Evolutionary conservation across 768 basidiomycete genomes (phyloP), one percentile per base, ranked within the genome.

Genomic region (Lanmaoa pseudosensibilis): DNA sequence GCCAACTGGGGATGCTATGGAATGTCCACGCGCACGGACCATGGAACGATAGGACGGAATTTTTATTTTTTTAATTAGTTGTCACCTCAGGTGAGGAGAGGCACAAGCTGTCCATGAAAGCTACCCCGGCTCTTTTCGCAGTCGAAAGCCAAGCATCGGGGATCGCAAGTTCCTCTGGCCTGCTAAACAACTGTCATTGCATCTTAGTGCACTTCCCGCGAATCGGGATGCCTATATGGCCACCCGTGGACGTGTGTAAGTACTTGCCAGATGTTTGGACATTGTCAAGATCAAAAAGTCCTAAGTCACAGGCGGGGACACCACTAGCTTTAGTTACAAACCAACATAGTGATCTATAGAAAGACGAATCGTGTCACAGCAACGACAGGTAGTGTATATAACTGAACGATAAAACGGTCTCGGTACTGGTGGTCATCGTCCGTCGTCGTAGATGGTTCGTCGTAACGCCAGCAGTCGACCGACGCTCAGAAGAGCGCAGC

Each of bases 401-500:
- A 53, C 23, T 44, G 53, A 56, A 45, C 12, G 57, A 60, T 37
- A 56, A 60, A 60, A 66, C 48, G 55, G 56, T 40, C 34, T 37
- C 27, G 1, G n/a, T 56, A 46, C 46, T 38, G 34, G 51, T 59
- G 39, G 45, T 59, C 48, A 54, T 56, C 47, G 50, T 72, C 62
- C 61, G 40, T 57, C 47, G 15, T 60, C 46, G 41, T 43, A 43
- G 5, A 41, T 52, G 39, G 13, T 49, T 61, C 58, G 45, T 65
- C 34, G 45, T 41, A 59, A 46, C 9, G 5, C 50, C 21, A 21
- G 2, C 46, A n/a, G 15, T 13, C 39, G 8, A 47, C 18, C 48
- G 2, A 43, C 33, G 54, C 55, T 75, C 70, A 82, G 52, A 83
- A 73, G 21, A 84, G 70, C 47, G 74, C 74, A 50, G 78, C 75